phyloP scores from a whole-genome alignment of 495 filamentous ascomycete species.

The Margaritispora aquatica region DNA sequence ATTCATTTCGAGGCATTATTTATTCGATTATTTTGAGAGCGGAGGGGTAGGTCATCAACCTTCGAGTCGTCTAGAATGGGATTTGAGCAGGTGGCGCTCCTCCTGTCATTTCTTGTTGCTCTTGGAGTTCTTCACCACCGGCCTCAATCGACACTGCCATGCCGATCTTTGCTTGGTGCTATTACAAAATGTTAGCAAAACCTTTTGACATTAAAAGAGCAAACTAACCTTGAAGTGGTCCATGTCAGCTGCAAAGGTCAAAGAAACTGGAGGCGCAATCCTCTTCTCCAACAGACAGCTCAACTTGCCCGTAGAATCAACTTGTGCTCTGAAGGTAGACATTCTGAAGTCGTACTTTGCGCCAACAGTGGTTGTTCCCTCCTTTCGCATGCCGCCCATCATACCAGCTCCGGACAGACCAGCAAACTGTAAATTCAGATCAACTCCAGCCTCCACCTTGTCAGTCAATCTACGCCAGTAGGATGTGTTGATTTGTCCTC shows the following conservation, averaged over 20 bases:
- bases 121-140: slow-evolving; percentile 82
- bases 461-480: slow-evolving; percentile 96
- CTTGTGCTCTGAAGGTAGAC: slow-evolving; percentile 89
- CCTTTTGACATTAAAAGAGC: slow-evolving; percentile 1
- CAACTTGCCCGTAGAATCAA: slow-evolving; percentile 91
- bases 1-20: slow-evolving; percentile 19
- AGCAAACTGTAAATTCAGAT: slow-evolving; percentile 81
- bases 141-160: slow-evolving; percentile 92
- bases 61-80: slow-evolving; percentile 41
- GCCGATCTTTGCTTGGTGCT: slow-evolving; percentile 95
- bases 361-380: slow-evolving; percentile 84
- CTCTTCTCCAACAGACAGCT: slow-evolving; percentile 92
- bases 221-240: slow-evolving; percentile 89
- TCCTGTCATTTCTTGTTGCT: slow-evolving; percentile 67
- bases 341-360: slow-evolving; percentile 98
- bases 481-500: slow-evolving; percentile 80
- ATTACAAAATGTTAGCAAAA: slow-evolving; percentile 17
- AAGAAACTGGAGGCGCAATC: slow-evolving; percentile 78
- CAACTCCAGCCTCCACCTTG: slow-evolving; percentile 91
- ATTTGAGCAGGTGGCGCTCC: slow-evolving; percentile 42
- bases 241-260: slow-evolving; percentile 96
- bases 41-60: slow-evolving; percentile 17
- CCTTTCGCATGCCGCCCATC: slow-evolving; percentile 58
- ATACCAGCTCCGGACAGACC: slow-evolving; percentile 50
- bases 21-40: slow-evolving; percentile 21